These are phyloP conservation scores for Pseudopyrenochaeta lycopersici DNA, from an alignment of 2,329 filamentous ascomycete species.

Conservation along the genomic window DNA sequence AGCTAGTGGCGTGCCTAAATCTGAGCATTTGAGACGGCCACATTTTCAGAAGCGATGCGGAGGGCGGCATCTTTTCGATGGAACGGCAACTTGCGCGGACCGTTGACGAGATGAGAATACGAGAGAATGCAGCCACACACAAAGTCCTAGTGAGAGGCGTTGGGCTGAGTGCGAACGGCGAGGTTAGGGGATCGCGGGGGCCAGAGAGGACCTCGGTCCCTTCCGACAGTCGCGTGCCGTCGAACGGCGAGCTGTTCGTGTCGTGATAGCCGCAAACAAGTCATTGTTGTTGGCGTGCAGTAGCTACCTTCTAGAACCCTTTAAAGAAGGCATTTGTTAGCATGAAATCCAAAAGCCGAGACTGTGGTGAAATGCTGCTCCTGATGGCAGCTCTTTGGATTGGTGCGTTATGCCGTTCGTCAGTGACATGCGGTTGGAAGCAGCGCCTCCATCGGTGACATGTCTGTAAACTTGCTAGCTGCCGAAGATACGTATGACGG, in stretches of 20 bases:
- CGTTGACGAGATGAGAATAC: background rate
- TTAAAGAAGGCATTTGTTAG: background rate
- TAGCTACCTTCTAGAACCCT: background rate
- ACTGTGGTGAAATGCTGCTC: background rate
- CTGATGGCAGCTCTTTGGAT: background rate
- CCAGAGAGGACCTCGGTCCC: background rate
- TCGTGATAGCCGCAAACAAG: constrained; percentile 1
- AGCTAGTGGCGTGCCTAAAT: background rate
- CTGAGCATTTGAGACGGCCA: background rate
- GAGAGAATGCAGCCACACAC: background rate
- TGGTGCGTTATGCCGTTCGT: background rate
- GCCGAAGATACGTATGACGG: background rate
- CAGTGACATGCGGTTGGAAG: background rate
- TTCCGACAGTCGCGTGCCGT: constrained; percentile 1
- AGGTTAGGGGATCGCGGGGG: background rate
- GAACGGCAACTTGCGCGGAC: background rate
- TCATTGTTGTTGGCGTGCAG: background rate
- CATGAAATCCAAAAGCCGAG: background rate
- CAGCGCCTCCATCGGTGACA: background rate
- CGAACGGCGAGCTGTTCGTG: constrained; percentile 9
- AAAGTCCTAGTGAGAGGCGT: background rate
- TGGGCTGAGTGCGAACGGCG: background rate
- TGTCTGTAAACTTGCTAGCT: background rate
- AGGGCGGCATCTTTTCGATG: background rate
- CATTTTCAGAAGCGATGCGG: background rate